These are phyloP conservation scores for Baudoinia panamericana DNA, from an alignment of 495 filamentous ascomycete genomes.

Conservation along the genomic window DNA sequence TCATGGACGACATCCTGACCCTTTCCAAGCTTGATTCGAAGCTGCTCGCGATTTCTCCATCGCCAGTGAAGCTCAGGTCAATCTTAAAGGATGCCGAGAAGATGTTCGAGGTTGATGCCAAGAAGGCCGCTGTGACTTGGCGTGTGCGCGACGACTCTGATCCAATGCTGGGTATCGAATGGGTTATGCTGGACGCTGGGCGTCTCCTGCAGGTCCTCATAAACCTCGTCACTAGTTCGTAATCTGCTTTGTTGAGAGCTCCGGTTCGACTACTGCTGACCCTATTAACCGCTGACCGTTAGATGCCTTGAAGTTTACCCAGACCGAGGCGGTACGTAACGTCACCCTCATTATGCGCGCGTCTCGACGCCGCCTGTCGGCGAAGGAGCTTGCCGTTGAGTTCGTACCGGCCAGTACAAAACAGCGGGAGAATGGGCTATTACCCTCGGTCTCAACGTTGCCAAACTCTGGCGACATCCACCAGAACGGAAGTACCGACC, in stretches of 20 bases:
- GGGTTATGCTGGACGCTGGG: constrained; percentile 19
- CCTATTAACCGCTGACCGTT: too few species aligned
- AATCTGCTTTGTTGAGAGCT: too few species aligned
- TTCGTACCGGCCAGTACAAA: background rate
- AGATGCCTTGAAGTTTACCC: background rate
- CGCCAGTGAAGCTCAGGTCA: constrained; percentile 12
- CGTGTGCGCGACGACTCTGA: constrained; percentile 11
- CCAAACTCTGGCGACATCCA: background rate
- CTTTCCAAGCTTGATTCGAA: constrained; percentile 24
- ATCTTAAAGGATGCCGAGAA: constrained; percentile 14
- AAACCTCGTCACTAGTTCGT: constrained; percentile 62
- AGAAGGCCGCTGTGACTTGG: constrained; percentile 11
- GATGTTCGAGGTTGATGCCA: constrained; percentile 23
- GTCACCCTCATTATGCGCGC: background rate
- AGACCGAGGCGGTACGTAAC: background rate
- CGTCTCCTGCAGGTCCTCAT: constrained; percentile 36
- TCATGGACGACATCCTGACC: constrained; percentile 26
- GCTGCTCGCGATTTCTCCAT: constrained; percentile 21
- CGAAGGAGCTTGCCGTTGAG: background rate
- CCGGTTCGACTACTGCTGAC: too few species aligned
- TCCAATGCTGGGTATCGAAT: constrained; percentile 9
- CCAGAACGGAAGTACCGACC: background rate
- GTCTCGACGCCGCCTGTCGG: background rate
- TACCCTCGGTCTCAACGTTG: background rate
- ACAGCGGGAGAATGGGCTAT: too few species aligned